These are phyloP conservation scores for Trifolium subterraneum DNA, from an alignment of 306 rosid genomes.

Conservation along the genomic window DNA sequence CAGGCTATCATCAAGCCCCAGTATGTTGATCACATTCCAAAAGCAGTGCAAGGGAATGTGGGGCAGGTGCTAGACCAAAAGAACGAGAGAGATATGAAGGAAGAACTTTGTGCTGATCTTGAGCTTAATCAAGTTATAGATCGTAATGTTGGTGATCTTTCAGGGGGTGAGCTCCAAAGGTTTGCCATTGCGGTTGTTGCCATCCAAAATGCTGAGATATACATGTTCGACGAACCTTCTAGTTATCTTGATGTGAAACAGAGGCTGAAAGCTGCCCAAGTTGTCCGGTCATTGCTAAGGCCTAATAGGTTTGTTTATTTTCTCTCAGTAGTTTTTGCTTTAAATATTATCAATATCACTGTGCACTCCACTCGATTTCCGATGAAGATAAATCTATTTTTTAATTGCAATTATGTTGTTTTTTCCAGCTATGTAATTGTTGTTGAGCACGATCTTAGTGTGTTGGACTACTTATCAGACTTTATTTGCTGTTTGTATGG, in stretches of 20 bases:
- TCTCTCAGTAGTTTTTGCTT: constrained; percentile 6
- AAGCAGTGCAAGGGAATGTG: constrained; percentile 97
- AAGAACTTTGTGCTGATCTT: constrained; percentile 77
- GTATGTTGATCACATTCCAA: constrained; percentile 96
- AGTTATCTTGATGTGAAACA: constrained; percentile 98
- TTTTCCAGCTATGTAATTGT: constrained; percentile 94
- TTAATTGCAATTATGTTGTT: constrained; percentile 35
- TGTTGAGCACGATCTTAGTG: constrained; percentile 99
- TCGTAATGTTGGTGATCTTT: constrained; percentile 92
- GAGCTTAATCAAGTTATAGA: constrained; percentile 95
- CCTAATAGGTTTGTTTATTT: constrained; percentile 71
- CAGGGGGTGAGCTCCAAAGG: constrained; percentile 99
- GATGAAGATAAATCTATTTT: constrained; percentile 21
- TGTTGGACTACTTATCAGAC: constrained; percentile 96
- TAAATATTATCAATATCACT: background rate
- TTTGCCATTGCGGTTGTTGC: constrained; percentile 99
- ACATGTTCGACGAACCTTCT: constrained; percentile 98
- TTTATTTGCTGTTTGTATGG: constrained; percentile 98
- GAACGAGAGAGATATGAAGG: constrained; percentile 79
- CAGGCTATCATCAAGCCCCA: constrained; percentile 98
- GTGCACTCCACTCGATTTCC: background rate
- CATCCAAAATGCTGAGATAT: constrained; percentile 93
- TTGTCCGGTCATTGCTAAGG: constrained; percentile 86
- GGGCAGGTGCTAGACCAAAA: constrained; percentile 91
- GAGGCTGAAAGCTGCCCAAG: constrained; percentile 97